Conservation (phyloP, 139 green algal species). For the Tetradesmus obliquus region DNA sequence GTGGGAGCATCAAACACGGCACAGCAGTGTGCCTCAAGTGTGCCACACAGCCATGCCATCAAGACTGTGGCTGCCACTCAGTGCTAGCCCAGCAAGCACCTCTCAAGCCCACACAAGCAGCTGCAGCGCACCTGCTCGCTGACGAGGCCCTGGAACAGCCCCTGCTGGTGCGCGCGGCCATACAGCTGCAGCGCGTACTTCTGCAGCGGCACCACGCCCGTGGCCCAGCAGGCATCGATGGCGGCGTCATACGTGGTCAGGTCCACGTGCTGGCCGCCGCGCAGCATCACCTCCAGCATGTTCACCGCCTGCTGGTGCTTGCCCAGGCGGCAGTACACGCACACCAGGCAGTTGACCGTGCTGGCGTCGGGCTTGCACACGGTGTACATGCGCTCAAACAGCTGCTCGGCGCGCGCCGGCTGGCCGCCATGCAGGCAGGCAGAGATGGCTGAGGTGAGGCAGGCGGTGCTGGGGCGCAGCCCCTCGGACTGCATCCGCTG, state of each 20-base stretch:
- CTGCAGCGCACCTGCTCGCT: not conserved
- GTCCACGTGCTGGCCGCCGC: constrained; percentile 40
- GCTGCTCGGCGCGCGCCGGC: constrained; percentile 31
- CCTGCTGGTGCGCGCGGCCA: constrained; percentile 57
- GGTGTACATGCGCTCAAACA: constrained; percentile 40
- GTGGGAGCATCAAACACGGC: too few species aligned
- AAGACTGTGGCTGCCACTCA: too few species aligned
- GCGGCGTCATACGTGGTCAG: constrained; percentile 70
- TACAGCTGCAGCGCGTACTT: constrained; percentile 58
- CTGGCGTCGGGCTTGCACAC: constrained; percentile 66
- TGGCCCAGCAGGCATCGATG: constrained; percentile 82
- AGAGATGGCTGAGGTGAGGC: constrained; percentile 45
- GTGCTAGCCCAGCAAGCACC: too few species aligned
- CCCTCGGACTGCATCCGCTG: constrained; percentile 78
- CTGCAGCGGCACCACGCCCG: constrained; percentile 76
- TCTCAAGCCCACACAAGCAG: not conserved
- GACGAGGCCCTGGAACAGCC: constrained; percentile 41
- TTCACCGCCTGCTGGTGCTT: constrained; percentile 33
- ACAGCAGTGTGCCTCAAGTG: too few species aligned
- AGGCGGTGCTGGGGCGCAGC: constrained; percentile 45
- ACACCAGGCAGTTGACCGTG: constrained; percentile 70
- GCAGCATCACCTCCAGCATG: constrained; percentile 46
- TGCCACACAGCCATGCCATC: too few species aligned
- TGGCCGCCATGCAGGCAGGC: constrained; percentile 45
- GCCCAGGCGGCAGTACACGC: constrained; percentile 62